These are phyloP conservation scores for Rubroshorea leprosula DNA, from an alignment of 345 rosid genomes.

Conservation along the genomic window DNA sequence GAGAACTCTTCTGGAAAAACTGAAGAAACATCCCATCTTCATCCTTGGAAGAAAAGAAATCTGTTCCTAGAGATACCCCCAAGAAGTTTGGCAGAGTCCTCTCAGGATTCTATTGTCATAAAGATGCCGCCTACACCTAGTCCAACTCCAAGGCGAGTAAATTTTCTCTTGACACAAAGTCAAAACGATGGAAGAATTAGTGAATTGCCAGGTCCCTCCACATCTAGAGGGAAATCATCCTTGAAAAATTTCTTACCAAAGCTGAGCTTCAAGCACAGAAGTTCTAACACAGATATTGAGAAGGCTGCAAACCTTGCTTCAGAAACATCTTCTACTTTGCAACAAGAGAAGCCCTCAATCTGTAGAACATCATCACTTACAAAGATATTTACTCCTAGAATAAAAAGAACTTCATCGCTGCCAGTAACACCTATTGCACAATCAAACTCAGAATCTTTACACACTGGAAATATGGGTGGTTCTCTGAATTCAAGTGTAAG, in stretches of 20 bases:
- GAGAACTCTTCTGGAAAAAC: constrained; percentile 39
- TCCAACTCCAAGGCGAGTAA: constrained; percentile 79
- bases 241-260: constrained; percentile 57
- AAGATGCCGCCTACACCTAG: constrained; percentile 75
- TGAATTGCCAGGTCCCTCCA: constrained; percentile 46
- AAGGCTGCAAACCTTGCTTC: constrained; percentile 36
- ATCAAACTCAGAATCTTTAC: constrained; percentile 40
- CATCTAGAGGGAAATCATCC: constrained; percentile 53
- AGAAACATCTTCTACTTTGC: constrained; percentile 27
- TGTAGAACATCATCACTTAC: constrained; percentile 75
- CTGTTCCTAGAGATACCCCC: constrained; percentile 80
- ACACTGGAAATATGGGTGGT: constrained; percentile 37
- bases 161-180: constrained; percentile 56
- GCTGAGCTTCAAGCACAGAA: constrained; percentile 55
- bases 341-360: constrained; percentile 58
- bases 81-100: constrained; percentile 38
- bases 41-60: constrained; percentile 54
- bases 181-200: constrained; percentile 35
- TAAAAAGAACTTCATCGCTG: constrained; percentile 73
- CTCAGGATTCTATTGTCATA: constrained; percentile 41
- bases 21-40: constrained; percentile 40
- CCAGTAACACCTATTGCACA: constrained; percentile 50
- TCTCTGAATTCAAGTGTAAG: constrained; percentile 51
- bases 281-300: constrained; percentile 43
- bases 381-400: constrained; percentile 77